A percentile compares a stretch with the other conserved stretches of the same genome.
Conservation (phyloP, 2,329 filamentous ascomycete genomes). For the Pseudocercospora cruenta region DNA sequence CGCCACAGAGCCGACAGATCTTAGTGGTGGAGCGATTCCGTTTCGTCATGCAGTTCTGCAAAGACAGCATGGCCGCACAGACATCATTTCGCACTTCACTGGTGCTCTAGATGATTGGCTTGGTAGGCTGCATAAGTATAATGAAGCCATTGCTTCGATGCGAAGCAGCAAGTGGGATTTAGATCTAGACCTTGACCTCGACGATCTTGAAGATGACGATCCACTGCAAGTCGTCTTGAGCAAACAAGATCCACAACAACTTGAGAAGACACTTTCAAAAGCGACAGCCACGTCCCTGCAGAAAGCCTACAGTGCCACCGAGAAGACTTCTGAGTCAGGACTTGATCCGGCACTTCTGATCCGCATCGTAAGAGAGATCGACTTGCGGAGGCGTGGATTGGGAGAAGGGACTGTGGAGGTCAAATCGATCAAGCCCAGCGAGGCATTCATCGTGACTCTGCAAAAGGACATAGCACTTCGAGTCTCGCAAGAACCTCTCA, state of each 20-base stretch:
- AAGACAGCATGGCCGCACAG: slow-evolving; percentile 73
- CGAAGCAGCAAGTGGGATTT: slow-evolving; percentile 74
- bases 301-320: slow-evolving; percentile 22
- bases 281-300: slow-evolving; percentile 24
- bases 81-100: slow-evolving; percentile 49
- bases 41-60: slow-evolving; percentile 73
- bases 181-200: slow-evolving; percentile 70
- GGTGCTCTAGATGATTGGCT: slow-evolving; percentile 74
- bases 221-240: slow-evolving; percentile 69
- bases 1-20: slow-evolving; percentile 31
- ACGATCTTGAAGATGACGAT: slow-evolving; percentile 65
- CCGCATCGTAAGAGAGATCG: slow-evolving; percentile 74
- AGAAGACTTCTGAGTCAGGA: slow-evolving; percentile 15
- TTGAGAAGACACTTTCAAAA: slow-evolving; percentile 45
- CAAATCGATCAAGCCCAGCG: slow-evolving; percentile 6
- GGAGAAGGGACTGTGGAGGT: slow-evolving; percentile 15
- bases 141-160: slow-evolving; percentile 65
- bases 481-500: slow-evolving; percentile 45
- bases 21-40: slow-evolving; percentile 40
- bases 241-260: slow-evolving; percentile 68
- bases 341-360: slow-evolving; percentile 60
- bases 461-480: slow-evolving; percentile 64
- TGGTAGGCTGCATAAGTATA: slow-evolving; percentile 69
- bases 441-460: slow-evolving; percentile 64
- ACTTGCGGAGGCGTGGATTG: slow-evolving; percentile 61